Conservation (phyloP, 78 protist species). For the Tieghemostelium lacteum region DNA sequence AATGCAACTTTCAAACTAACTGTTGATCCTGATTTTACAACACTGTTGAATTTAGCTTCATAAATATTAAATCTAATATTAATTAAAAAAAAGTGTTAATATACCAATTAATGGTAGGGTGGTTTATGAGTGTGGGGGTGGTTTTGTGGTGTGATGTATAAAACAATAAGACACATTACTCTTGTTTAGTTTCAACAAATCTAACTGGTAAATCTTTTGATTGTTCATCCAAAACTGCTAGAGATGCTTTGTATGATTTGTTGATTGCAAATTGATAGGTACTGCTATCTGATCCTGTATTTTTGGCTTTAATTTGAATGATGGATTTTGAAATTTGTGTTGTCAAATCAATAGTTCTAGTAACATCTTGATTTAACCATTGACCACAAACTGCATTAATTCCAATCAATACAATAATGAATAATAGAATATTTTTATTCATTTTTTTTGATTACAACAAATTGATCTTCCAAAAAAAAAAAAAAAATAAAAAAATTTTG, state of each 20-base stretch:
- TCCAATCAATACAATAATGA: not conserved
- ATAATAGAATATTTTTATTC: not conserved
- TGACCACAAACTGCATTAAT: not conserved
- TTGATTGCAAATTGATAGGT: slow-evolving; percentile 20
- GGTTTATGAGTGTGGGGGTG: not conserved
- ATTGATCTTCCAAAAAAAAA: no score
- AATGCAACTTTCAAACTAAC: slow-evolving; percentile 20
- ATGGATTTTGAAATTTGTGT: slow-evolving; percentile 39
- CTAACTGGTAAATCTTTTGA: not conserved
- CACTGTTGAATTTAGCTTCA: slow-evolving; percentile 28
- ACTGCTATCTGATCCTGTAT: not conserved
- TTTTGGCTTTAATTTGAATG: slow-evolving; percentile 52
- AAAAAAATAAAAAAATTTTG: no score
- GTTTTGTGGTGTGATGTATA: not conserved
- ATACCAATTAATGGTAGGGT: not conserved
- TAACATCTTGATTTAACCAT: slow-evolving; percentile 58
- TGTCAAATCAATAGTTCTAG: slow-evolving; percentile 36
- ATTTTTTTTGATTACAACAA: no score
- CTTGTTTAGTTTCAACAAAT: not conserved
- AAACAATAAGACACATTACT: not conserved
- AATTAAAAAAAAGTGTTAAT: not conserved
- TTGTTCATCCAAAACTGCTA: slow-evolving; percentile 29
- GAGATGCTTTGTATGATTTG: slow-evolving; percentile 1
- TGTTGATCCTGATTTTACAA: not conserved
- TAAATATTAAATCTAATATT: slow-evolving; percentile 47